A percentile compares a stretch with the other conserved stretches of the same genome.
These are phyloP conservation scores for Tetraselmis striata DNA, from an alignment of 139 green algal genomes.

Conservation along the genomic window DNA sequence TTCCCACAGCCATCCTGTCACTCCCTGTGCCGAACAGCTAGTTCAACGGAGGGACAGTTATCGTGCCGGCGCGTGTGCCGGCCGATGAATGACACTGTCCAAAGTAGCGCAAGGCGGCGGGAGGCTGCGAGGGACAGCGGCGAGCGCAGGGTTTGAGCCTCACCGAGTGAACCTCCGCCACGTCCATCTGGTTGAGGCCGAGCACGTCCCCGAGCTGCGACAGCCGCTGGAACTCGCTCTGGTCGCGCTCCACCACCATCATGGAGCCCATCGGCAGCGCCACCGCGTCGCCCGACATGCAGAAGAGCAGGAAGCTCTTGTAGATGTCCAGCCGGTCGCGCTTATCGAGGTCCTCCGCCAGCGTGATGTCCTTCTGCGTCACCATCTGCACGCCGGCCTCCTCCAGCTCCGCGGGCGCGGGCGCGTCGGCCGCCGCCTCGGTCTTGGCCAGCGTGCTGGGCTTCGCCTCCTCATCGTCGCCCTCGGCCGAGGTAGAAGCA, in stretches of 20 bases:
- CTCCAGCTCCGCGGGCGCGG: conserved; percentile 12
- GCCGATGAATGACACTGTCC: too few relatives aligned
- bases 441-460: conserved; percentile 11
- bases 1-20: not conserved
- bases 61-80: too few relatives aligned
- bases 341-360: conserved; percentile 74
- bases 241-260: conserved; percentile 63
- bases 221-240: conserved; percentile 73
- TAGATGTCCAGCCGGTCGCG: conserved; percentile 81
- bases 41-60: too few relatives aligned
- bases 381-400: conserved; percentile 29
- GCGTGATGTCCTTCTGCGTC: conserved; percentile 91
- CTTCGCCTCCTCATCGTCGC: conserved; percentile 2
- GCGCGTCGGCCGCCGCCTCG: conserved; percentile 1
- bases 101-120: too few relatives aligned
- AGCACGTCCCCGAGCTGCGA: conserved; percentile 78
- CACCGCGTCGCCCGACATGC: conserved; percentile 80
- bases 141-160: too few relatives aligned
- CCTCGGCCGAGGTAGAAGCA: not conserved
- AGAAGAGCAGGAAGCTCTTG: conserved; percentile 90
- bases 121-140: too few relatives aligned
- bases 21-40: too few relatives aligned
- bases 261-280: conserved; percentile 82
- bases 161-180: conserved; percentile 25
- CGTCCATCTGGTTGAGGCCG: conserved; percentile 60